Evolutionary conservation across 2,329 filamentous ascomycete genomes (phyloP).

Genomic region (Fusarium phyllophilum): DNA sequence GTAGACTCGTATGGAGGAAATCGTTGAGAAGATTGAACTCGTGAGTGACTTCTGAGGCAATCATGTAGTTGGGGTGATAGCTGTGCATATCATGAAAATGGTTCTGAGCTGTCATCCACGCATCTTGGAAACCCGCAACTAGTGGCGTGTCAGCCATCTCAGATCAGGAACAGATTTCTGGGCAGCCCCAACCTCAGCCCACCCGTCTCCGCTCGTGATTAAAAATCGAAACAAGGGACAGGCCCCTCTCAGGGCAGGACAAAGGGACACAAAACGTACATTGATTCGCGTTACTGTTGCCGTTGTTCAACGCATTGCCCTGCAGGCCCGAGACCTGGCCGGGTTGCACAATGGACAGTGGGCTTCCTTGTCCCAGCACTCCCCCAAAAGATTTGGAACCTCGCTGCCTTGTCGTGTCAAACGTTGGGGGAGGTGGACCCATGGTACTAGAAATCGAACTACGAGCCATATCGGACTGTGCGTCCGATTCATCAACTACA

Average conservation of each 20-base stretch:
- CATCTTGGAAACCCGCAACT: slow-evolving; percentile 85
- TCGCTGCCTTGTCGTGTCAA: slow-evolving; percentile 49
- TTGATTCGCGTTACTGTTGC: slow-evolving; percentile 72
- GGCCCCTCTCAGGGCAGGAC: slow-evolving; percentile 32
- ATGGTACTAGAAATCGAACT: slow-evolving; percentile 69
- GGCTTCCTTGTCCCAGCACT: slow-evolving; percentile 60
- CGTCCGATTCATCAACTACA: slow-evolving; percentile 69
- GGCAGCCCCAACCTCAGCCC: slow-evolving; percentile 34
- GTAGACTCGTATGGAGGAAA: slow-evolving; percentile 89
- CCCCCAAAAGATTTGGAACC: slow-evolving; percentile 57
- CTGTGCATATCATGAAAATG: slow-evolving; percentile 89
- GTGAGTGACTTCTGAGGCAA: slow-evolving; percentile 89
- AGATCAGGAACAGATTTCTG: slow-evolving; percentile 35
- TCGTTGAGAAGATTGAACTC: slow-evolving; percentile 98
- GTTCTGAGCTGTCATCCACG: slow-evolving; percentile 82
- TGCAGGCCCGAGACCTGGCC: slow-evolving; percentile 74
- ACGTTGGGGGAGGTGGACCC: slow-evolving; percentile 60
- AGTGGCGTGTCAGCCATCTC: slow-evolving; percentile 45
- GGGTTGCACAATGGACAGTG: slow-evolving; percentile 77
- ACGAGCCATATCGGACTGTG: slow-evolving; percentile 60
- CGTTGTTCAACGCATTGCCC: slow-evolving; percentile 64
- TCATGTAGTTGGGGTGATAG: slow-evolving; percentile 94
- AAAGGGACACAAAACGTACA: slow-evolving; percentile 67
- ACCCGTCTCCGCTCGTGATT: slow-evolving; percentile 41
- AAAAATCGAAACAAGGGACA: slow-evolving; percentile 39